These are phyloP conservation scores for Begonia loranthoides DNA, from an alignment of 306 rosid genomes.

Conservation along the genomic window DNA sequence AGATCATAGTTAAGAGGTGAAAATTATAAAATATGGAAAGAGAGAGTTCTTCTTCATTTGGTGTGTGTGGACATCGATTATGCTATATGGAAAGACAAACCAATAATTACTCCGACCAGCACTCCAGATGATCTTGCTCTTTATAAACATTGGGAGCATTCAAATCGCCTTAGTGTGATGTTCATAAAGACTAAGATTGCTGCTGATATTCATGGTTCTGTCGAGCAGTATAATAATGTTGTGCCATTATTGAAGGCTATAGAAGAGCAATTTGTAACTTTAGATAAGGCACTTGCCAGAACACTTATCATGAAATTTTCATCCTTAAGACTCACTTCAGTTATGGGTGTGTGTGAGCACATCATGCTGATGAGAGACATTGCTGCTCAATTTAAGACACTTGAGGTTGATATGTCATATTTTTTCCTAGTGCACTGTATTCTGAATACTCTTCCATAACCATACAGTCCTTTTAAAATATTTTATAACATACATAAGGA, in stretches of 20 bases:
- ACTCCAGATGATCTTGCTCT: background rate
- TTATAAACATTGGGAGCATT: conserved; percentile 7
- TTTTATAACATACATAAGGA: conserved; percentile 6
- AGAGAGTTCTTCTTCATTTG: conserved; percentile 1
- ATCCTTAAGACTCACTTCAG: background rate
- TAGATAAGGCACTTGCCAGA: conserved; percentile 1
- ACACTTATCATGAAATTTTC: background rate
- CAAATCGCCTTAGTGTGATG: conserved; percentile 1
- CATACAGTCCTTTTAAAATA: conserved; percentile 3
- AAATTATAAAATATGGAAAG: conserved; percentile 3
- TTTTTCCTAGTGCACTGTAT: conserved; percentile 4
- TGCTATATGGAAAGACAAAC: conserved; percentile 1
- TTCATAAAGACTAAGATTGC: conserved; percentile 6
- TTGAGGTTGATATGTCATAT: conserved; percentile 1
- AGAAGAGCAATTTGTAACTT: background rate
- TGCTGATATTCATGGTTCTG: background rate
- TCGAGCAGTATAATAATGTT: background rate
- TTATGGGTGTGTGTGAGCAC: conserved; percentile 1
- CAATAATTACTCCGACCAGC: background rate
- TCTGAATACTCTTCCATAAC: background rate
- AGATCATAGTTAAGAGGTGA: background rate
- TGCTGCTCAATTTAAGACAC: background rate
- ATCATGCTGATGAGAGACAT: conserved; percentile 6
- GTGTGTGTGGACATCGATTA: conserved; percentile 2
- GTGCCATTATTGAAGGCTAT: conserved; percentile 1